A percentile compares a stretch with the other conserved stretches of the same genome.
Conservation (phyloP, 1,284 basidiomycete genomes). For the Laetiporus sulphureus region DNA sequence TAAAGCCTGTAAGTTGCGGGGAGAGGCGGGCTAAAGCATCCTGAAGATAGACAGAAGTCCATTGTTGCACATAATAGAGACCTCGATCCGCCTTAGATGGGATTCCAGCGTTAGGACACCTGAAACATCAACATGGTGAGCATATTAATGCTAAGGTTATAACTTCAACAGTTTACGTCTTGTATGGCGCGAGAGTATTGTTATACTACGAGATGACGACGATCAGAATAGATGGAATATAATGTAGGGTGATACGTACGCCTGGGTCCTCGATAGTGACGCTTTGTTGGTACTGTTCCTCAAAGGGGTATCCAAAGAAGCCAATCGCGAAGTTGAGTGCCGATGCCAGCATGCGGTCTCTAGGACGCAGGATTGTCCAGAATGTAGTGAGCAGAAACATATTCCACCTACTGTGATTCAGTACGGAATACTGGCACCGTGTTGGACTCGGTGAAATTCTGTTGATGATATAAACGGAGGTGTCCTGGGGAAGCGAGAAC, state of each 20-base stretch:
- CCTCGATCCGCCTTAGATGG: constrained; percentile 49
- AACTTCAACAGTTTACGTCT: constrained; percentile 53
- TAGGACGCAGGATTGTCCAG: constrained; percentile 25
- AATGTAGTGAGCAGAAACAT: background rate
- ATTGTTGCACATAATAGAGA: constrained; percentile 47
- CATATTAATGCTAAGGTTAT: background rate
- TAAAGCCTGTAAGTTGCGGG: constrained; percentile 53
- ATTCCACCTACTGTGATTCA: constrained; percentile 63
- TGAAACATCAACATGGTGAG: constrained; percentile 14
- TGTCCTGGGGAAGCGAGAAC: background rate
- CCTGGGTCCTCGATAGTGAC: constrained; percentile 69
- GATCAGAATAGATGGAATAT: background rate
- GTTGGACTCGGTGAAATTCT: constrained; percentile 72
- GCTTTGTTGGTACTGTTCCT: constrained; percentile 74
- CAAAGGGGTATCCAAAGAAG: constrained; percentile 80
- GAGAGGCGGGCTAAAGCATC: constrained; percentile 62
- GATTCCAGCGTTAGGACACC: constrained; percentile 56
- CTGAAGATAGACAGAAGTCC: constrained; percentile 68
- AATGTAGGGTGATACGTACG: constrained; percentile 32
- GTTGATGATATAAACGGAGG: background rate
- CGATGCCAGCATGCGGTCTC: constrained; percentile 79
- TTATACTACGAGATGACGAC: constrained; percentile 48
- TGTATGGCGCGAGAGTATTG: constrained; percentile 73
- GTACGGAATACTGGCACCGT: constrained; percentile 83
- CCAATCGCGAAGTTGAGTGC: constrained; percentile 82